Evolutionary conservation across 306 rosid genomes (phyloP).

Genomic region (Casuarina cunninghamiana): DNA sequence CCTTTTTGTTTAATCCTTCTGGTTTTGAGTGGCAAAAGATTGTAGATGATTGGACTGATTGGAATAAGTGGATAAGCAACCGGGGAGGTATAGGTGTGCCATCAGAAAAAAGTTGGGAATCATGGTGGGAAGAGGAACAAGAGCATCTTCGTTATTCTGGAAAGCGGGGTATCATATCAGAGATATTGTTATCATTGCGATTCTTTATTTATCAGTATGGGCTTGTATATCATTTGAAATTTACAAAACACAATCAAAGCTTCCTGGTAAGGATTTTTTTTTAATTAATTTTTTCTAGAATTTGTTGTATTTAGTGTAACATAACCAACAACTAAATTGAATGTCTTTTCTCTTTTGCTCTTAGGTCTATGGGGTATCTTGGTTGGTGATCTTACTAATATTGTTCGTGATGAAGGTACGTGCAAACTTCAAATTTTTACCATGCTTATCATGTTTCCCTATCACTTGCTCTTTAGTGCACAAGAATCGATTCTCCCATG

Average conservation of each 20-base stretch:
- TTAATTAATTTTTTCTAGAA: not conserved
- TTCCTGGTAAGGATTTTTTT: conserved; percentile 50
- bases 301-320: not conserved
- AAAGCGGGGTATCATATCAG: conserved; percentile 73
- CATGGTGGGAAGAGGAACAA: conserved; percentile 99
- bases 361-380: conserved; percentile 94
- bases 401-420: conserved; percentile 93
- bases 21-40: conserved; percentile 99
- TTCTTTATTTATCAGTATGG: conserved; percentile 97
- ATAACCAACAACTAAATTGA: conserved; percentile 8
- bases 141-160: conserved; percentile 93
- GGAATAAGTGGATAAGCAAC: conserved; percentile 98
- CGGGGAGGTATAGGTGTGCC: conserved; percentile 94
- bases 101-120: conserved; percentile 95
- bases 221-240: conserved; percentile 82
- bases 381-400: conserved; percentile 86
- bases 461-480: not conserved
- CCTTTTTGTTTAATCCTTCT: conserved; percentile 95
- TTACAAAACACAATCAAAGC: conserved; percentile 57
- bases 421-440: conserved; percentile 3
- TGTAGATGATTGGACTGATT: conserved; percentile 98
- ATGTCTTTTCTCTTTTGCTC: conserved; percentile 17
- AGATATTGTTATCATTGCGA: conserved; percentile 75
- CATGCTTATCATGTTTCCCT: conserved; percentile 1
- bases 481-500: not conserved